Percentiles rank a stretch among this genome's conserved stretches.
These are phyloP conservation scores for Colletotrichum falcatum DNA, from an alignment of 2,329 filamentous ascomycete species.

Conservation along the genomic window DNA sequence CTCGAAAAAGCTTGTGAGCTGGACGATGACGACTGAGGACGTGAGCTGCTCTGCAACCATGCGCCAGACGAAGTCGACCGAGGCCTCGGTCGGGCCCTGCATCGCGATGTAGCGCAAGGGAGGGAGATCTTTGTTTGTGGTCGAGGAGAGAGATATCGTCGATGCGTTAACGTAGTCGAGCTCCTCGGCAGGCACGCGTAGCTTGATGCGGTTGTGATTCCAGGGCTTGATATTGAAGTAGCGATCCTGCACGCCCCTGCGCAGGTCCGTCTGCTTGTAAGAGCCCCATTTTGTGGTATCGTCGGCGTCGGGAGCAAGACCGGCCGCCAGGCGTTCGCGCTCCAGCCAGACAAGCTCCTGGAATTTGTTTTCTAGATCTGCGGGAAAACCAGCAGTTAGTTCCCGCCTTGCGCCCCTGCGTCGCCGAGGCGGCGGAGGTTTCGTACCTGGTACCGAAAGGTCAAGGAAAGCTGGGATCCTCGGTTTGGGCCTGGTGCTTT, in stretches of 20 bases:
- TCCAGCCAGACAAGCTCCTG: slow-evolving; percentile 67
- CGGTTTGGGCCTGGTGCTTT: slow-evolving; percentile 36
- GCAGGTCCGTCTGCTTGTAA: slow-evolving; percentile 51
- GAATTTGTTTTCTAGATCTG: slow-evolving; percentile 54
- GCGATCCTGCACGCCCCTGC: slow-evolving; percentile 71
- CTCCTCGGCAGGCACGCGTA: slow-evolving; percentile 79
- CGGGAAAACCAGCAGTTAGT: slow-evolving; percentile 25
- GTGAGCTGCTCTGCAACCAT: slow-evolving; percentile 87
- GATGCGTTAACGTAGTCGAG: slow-evolving; percentile 89
- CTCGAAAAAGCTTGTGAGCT: slow-evolving; percentile 93
- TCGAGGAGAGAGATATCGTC: slow-evolving; percentile 69
- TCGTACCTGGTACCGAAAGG: slow-evolving; percentile 52
- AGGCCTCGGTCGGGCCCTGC: slow-evolving; percentile 85
- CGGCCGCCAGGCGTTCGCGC: slow-evolving; percentile 58
- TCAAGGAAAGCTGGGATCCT: slow-evolving; percentile 56
- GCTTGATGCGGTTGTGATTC: slow-evolving; percentile 84
- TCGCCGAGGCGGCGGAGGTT: slow-evolving; percentile 15
- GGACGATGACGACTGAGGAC: slow-evolving; percentile 85
- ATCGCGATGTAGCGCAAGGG: slow-evolving; percentile 85
- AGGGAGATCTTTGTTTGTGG: slow-evolving; percentile 52
- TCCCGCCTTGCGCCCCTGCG: slow-evolving; percentile 23
- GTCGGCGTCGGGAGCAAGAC: slow-evolving; percentile 51
- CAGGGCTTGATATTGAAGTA: slow-evolving; percentile 93
- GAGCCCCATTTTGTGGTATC: slow-evolving; percentile 50
- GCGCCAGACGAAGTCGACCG: slow-evolving; percentile 88